A percentile compares a stretch with the other conserved stretches of the same genome.
Conservation (phyloP, 2,329 filamentous ascomycete genomes). For the Talaromyces sp. region DNA sequence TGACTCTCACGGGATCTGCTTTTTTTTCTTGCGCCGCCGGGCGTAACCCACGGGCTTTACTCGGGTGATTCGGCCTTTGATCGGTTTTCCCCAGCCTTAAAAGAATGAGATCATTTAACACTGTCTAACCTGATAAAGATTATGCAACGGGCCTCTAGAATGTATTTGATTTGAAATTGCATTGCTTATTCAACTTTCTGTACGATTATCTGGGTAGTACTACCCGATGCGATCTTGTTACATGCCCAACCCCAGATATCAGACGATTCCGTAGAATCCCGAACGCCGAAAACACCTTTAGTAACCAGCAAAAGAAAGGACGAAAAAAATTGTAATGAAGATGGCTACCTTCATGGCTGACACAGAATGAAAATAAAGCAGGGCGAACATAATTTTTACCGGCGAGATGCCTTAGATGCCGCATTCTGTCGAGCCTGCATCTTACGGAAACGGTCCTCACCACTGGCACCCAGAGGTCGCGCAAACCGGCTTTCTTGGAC, state of each 20-base stretch:
- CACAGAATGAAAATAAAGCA: slow-evolving; percentile 4
- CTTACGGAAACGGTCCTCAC: slow-evolving; percentile 52
- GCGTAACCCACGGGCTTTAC: slow-evolving; percentile 7
- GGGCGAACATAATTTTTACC: slow-evolving; percentile 23
- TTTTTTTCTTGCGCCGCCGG: slow-evolving; percentile 8
- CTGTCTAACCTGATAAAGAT: background rate
- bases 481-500: slow-evolving; percentile 49
- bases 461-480: slow-evolving; percentile 49
- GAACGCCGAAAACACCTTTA: slow-evolving; percentile 23
- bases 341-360: background rate
- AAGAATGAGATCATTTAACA: background rate
- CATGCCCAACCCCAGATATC: slow-evolving; percentile 18
- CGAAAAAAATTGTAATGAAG: background rate
- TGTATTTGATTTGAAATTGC: background rate
- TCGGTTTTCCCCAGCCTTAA: too few relatives aligned
- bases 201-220: slow-evolving; percentile 6
- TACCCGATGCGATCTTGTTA: slow-evolving; percentile 21
- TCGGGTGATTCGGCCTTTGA: slow-evolving; percentile 9
- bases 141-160: background rate
- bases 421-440: slow-evolving; percentile 53
- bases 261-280: slow-evolving; percentile 24
- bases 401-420: slow-evolving; percentile 43
- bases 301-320: slow-evolving; percentile 8
- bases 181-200: slow-evolving; percentile 12
- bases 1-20: slow-evolving; percentile 29